Percentiles rank a stretch among this genome's conserved stretches.
Conservation (phyloP, 345 rosid species). For the Brassica rapa region DNA sequence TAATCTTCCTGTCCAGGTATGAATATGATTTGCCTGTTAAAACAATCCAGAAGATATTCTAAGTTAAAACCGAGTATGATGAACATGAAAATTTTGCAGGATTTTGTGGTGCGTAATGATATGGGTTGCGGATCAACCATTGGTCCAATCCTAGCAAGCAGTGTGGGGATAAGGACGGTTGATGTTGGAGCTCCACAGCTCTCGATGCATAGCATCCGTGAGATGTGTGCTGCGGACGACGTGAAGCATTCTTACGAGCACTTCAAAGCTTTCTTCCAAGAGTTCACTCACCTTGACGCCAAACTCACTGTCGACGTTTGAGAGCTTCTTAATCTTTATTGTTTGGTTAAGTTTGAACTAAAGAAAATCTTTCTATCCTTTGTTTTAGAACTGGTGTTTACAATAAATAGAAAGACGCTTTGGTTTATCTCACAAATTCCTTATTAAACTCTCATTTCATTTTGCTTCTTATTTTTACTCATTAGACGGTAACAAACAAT, state of each 20-base stretch:
- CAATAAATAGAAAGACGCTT: not conserved
- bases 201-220: slow-evolving; percentile 97
- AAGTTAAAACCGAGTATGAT: not conserved
- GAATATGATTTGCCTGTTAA: slow-evolving; percentile 36
- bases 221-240: slow-evolving; percentile 92
- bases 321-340: slow-evolving; percentile 9
- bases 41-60: slow-evolving; percentile 5
- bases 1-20: slow-evolving; percentile 81
- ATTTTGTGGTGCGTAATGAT: slow-evolving; percentile 96
- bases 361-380: not conserved
- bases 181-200: slow-evolving; percentile 97
- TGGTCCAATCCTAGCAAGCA: slow-evolving; percentile 94
- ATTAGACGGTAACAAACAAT: slow-evolving; percentile 5
- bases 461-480: not conserved
- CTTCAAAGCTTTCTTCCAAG: slow-evolving; percentile 87
- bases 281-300: slow-evolving; percentile 63
- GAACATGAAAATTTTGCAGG: slow-evolving; percentile 47
- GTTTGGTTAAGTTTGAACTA: not conserved
- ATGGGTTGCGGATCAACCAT: slow-evolving; percentile 95
- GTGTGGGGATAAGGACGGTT: slow-evolving; percentile 89
- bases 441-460: not conserved
- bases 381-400: not conserved
- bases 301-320: slow-evolving; percentile 64
- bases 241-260: slow-evolving; percentile 77
- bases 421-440: not conserved